phyloP scores from a whole-genome alignment of 1,284 basidiomycete genomes.

The Ceratobasidium sp. region DNA sequence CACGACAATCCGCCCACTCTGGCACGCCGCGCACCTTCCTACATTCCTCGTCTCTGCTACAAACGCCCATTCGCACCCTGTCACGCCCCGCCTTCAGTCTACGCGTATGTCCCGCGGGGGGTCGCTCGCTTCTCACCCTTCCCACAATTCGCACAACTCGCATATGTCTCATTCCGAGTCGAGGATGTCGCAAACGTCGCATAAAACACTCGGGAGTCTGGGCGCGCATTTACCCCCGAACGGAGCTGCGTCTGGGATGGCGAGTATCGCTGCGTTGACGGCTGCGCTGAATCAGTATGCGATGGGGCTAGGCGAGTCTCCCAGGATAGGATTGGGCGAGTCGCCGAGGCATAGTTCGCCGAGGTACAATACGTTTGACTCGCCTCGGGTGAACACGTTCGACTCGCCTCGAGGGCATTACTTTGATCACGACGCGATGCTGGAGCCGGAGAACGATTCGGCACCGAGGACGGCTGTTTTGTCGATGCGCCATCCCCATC shows the following conservation, averaged over 20 bases:
- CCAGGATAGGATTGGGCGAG: no score
- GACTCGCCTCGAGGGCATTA: conserved; percentile 13
- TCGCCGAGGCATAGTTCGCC: not conserved
- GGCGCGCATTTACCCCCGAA: conserved; percentile 14
- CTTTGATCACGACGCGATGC: not conserved
- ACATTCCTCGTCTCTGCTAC: conserved; percentile 73
- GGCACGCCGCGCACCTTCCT: conserved; percentile 82
- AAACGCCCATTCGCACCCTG: conserved; percentile 52
- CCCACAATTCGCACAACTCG: conserved; percentile 48
- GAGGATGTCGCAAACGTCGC: not conserved
- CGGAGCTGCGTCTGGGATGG: conserved; percentile 34
- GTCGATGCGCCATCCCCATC: conserved; percentile 64
- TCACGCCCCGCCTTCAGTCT: conserved; percentile 50
- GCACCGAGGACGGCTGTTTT: conserved; percentile 16
- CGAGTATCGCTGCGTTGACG: conserved; percentile 31
- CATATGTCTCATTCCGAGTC: conserved; percentile 27
- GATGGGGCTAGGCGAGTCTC: no score
- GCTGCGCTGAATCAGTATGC: conserved; percentile 38
- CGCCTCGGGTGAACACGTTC: not conserved
- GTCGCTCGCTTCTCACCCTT: conserved; percentile 49
- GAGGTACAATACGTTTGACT: not conserved
- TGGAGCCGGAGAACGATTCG: not conserved
- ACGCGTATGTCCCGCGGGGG: conserved; percentile 51
- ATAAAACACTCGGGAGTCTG: not conserved
- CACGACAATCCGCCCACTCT: conserved; percentile 80